Base-by-base conservation (phyloP, 371 early-diverging fungal genomes). In the Mucor mucedo region DNA sequence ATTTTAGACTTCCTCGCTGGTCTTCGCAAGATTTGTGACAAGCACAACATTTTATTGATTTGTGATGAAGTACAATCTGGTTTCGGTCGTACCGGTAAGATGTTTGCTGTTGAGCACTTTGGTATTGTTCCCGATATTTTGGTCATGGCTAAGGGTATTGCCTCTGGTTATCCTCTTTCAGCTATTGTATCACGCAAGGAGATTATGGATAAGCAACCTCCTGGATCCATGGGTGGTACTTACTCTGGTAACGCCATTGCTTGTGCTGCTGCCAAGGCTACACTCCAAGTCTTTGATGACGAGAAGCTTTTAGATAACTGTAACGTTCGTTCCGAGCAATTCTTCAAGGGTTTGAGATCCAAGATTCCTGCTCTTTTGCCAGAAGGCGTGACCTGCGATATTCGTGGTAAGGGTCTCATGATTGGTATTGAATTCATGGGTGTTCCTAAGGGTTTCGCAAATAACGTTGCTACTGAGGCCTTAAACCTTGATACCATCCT, bases 381-480 rank as follows among this genome's bases (percentile, higher is more conserved):
- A 35, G 56, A 77, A 35, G 79, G 77, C 14, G 71, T 80, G 14
- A 69, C 66, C 10, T 71, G 70, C 13, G 82, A 86, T 58, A 70
- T 86, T 55, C 83, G 87, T 60, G 87, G 87, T 55, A 65, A 78
- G 21, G 87, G 87, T 55, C 60, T 86, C n/a, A 84, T 86, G 84
- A 79, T 85, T 68, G 87, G 87, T 59, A 67, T 86, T 44, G 85
- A 84, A 55, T 86, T 84, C 58, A 58, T 76, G 67, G 71, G 74
- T 35, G 80, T 68, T 13, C 80, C 79, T 14, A 47, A 61, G 52
- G 82, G 79, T 33, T 78, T 79, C 60, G 81, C 78, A 14, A 58
- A 38, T 52, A 56, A 65, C 41, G 64, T 84, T 40, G 71, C 77
- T 9, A 21, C 58, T 39, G 80, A 82, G 40, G 77, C 76, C n/a